phyloP scores from a whole-genome alignment of 352 stramenopile genomes.

The Thraustochytrium striatum region DNA sequence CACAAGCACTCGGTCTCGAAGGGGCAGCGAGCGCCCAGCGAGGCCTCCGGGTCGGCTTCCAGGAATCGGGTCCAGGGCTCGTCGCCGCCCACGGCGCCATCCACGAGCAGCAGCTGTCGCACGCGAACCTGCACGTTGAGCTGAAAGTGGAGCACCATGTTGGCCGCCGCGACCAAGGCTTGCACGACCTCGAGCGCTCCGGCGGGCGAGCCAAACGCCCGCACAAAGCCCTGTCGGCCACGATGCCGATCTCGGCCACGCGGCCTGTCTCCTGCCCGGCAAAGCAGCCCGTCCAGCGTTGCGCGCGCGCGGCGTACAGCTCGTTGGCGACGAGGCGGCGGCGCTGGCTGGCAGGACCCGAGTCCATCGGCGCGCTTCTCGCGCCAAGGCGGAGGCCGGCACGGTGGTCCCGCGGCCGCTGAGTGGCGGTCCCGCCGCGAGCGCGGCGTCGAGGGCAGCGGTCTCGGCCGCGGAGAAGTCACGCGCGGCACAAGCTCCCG shows the following conservation, averaged over 20 bases:
- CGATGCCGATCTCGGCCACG: slow-evolving; percentile 10
- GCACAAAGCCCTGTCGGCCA: slow-evolving; percentile 19
- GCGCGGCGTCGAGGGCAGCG: too few relatives aligned
- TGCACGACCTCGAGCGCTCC: slow-evolving; percentile 9
- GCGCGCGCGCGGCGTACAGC: too few relatives aligned
- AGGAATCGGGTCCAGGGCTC: neutral
- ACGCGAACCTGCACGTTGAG: slow-evolving; percentile 31
- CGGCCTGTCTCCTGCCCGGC: neutral
- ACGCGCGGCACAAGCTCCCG: too few relatives aligned
- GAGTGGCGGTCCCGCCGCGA: too few relatives aligned
- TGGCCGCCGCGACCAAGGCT: slow-evolving; percentile 29
- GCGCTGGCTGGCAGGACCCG: too few relatives aligned
- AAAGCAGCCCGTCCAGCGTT: too few relatives aligned
- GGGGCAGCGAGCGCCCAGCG: neutral
- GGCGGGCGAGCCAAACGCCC: neutral
- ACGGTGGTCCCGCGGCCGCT: too few relatives aligned
- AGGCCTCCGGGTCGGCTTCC: neutral
- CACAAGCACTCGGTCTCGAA: slow-evolving; percentile 10
- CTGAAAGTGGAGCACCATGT: slow-evolving; percentile 46
- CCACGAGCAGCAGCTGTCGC: slow-evolving; percentile 29
- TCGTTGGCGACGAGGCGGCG: too few relatives aligned
- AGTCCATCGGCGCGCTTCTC: too few relatives aligned
- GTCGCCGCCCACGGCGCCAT: neutral
- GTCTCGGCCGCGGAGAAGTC: too few relatives aligned
- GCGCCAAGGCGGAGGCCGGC: too few relatives aligned